Evolutionary conservation across 345 rosid species (phyloP).

Genomic region (Acer negundo): DNA sequence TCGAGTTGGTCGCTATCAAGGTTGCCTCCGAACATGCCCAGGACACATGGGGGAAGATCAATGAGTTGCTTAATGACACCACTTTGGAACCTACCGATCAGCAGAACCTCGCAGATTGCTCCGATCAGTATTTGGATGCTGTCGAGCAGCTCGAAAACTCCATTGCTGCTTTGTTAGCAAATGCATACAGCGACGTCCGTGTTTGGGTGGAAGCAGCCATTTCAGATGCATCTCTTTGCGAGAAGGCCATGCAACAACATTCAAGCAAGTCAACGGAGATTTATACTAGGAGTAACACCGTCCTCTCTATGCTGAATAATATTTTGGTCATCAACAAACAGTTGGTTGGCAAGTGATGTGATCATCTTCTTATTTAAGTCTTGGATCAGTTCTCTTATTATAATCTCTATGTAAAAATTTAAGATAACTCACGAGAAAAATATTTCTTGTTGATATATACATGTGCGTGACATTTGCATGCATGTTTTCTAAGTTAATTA

Average conservation of each 20-base stretch:
- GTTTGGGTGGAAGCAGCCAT: constrained; percentile 51
- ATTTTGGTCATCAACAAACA: constrained; percentile 40
- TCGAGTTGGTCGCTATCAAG: constrained; percentile 52
- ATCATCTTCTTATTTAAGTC: constrained; percentile 14
- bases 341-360: constrained; percentile 28
- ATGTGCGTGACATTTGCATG: no score
- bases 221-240: constrained; percentile 41
- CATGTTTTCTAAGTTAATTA: not conserved
- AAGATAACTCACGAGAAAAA: not conserved
- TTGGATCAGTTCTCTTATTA: not conserved
- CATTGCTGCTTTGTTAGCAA: constrained; percentile 46
- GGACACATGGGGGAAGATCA: constrained; percentile 38
- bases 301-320: constrained; percentile 29
- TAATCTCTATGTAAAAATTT: not conserved
- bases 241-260: constrained; percentile 28
- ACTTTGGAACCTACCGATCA: constrained; percentile 47
- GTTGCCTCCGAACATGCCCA: constrained; percentile 50
- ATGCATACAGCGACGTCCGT: constrained; percentile 36
- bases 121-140: constrained; percentile 53
- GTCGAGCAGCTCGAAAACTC: constrained; percentile 63
- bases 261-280: constrained; percentile 30
- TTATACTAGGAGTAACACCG: constrained; percentile 31
- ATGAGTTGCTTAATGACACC: constrained; percentile 16
- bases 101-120: constrained; percentile 64
- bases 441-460: not conserved